Evolutionary conservation across 305 asterid genomes (phyloP).

Genomic region (Solanum hybrid): DNA sequence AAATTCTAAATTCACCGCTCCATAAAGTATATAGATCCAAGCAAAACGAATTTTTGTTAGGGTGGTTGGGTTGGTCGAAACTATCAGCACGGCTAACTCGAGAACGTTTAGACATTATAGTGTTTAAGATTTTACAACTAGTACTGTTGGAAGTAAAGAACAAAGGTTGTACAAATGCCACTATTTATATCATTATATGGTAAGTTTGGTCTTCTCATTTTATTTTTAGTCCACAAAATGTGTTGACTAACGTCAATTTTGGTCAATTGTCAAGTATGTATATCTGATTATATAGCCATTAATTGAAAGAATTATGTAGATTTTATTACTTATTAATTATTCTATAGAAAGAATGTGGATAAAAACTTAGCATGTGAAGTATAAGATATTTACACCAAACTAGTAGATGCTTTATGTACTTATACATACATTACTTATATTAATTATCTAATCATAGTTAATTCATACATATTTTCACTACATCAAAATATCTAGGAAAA

Average conservation of each 20-base stretch:
- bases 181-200: constrained; percentile 14
- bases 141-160: background rate
- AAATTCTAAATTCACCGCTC: background rate
- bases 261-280: background rate
- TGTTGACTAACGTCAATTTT: background rate
- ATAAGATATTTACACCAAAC: background rate
- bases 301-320: background rate
- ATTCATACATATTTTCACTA: background rate
- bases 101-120: background rate
- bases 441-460: background rate
- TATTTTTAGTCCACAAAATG: background rate
- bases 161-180: background rate
- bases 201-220: background rate
- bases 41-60: background rate
- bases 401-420: background rate
- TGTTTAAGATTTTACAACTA: background rate
- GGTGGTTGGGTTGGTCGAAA: background rate
- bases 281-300: background rate
- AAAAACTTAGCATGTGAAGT: background rate
- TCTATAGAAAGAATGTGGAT: background rate
- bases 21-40: background rate
- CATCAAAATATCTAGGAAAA: background rate
- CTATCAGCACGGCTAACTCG: constrained; percentile 7
- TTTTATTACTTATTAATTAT: background rate
- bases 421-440: background rate